Conservation (phyloP, 192 early-diverging fungal species). For the Coemansia sp. region DNA sequence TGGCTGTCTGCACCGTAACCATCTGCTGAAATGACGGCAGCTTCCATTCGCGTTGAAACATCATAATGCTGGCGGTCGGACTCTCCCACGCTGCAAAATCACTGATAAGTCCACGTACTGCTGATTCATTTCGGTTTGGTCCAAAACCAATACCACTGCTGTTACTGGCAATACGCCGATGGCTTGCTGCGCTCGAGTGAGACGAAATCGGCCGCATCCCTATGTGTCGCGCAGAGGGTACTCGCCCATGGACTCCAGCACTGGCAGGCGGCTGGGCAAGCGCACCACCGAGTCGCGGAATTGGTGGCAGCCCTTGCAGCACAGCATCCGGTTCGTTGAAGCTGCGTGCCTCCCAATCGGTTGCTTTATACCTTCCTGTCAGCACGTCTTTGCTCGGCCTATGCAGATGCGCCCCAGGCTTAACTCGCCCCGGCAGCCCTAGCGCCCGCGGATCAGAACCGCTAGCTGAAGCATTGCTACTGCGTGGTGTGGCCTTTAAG, state of each 20-base stretch:
- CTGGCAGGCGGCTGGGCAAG: slow-evolving; percentile 13
- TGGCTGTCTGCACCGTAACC: slow-evolving; percentile 37
- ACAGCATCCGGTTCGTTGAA: slow-evolving; percentile 37
- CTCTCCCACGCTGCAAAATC: slow-evolving; percentile 56
- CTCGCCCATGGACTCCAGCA: slow-evolving; percentile 10
- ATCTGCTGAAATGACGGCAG: slow-evolving; percentile 56
- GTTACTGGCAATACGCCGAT: slow-evolving; percentile 32
- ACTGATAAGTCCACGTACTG: slow-evolving; percentile 44
- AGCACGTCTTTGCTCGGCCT: slow-evolving; percentile 48
- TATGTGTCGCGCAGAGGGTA: slow-evolving; percentile 8
- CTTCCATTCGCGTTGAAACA: slow-evolving; percentile 58
- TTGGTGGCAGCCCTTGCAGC: slow-evolving; percentile 16
- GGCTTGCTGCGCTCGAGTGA: slow-evolving; percentile 36
- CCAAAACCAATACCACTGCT: slow-evolving; percentile 25
- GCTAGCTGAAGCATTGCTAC: slow-evolving; percentile 13
- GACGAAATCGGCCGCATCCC: slow-evolving; percentile 42
- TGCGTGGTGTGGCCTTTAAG: slow-evolving; percentile 8
- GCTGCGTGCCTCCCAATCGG: slow-evolving; percentile 32
- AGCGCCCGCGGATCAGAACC: slow-evolving; percentile 35
- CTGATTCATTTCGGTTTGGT: slow-evolving; percentile 36
- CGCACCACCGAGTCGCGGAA: slow-evolving; percentile 10
- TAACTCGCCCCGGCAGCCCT: slow-evolving; percentile 14
- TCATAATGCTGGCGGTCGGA: slow-evolving; percentile 52
- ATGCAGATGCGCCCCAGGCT: slow-evolving; percentile 28
- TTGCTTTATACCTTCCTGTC: slow-evolving; percentile 10